phyloP scores from a whole-genome alignment of 305 asterid species.

The Coffea humblotiana region DNA sequence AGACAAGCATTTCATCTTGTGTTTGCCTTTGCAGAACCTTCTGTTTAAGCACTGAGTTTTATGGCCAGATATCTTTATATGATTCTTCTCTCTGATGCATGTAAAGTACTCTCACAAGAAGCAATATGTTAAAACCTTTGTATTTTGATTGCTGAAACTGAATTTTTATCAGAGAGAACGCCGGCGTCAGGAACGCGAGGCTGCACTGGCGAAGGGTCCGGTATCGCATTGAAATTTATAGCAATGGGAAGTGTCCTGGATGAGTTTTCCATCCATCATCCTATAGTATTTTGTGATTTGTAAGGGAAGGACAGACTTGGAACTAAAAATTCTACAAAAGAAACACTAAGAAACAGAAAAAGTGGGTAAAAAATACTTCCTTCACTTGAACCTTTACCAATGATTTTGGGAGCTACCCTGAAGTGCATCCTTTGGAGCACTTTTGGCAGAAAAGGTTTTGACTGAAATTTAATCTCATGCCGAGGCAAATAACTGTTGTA shows the following conservation, averaged over 20 bases:
- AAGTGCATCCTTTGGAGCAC: neutral
- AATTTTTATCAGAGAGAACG: slow-evolving; percentile 46
- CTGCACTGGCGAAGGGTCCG: slow-evolving; percentile 35
- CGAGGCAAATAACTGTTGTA: neutral
- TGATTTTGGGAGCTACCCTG: neutral
- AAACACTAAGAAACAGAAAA: neutral
- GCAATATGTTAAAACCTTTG: too few species aligned
- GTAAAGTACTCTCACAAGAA: neutral
- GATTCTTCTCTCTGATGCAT: neutral
- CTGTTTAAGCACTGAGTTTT: neutral
- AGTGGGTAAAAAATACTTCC: neutral
- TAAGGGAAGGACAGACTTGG: neutral
- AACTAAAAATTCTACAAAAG: neutral
- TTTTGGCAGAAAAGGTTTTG: neutral
- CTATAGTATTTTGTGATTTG: neutral
- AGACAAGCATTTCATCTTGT: neutral
- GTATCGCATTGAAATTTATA: slow-evolving; percentile 10
- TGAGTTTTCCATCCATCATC: neutral
- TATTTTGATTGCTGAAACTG: slow-evolving; percentile 16
- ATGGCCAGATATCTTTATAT: neutral
- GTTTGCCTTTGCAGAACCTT: neutral
- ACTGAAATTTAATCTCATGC: neutral
- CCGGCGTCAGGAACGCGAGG: slow-evolving; percentile 49
- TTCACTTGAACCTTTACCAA: neutral
- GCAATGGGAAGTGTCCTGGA: neutral